These are phyloP conservation scores for Zasmidium citrigriseum DNA, from an alignment of 2,329 filamentous ascomycete species.

Conservation along the genomic window DNA sequence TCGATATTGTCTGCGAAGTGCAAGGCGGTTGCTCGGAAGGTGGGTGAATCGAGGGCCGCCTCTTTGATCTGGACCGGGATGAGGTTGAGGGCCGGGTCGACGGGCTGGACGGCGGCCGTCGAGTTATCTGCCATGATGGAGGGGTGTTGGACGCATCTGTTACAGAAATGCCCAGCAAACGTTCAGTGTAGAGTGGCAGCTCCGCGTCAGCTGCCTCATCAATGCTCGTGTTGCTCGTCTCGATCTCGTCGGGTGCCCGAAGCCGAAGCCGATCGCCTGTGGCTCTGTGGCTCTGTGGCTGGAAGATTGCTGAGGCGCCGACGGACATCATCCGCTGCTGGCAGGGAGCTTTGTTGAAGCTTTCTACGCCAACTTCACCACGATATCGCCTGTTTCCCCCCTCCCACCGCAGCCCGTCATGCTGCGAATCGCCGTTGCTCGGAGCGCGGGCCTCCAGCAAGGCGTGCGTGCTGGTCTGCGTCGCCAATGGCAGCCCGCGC, in stretches of 20 bases:
- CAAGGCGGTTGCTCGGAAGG: conserved; percentile 81
- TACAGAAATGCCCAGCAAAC: too few species aligned
- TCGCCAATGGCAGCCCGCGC: conserved; percentile 18
- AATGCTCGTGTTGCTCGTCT: too few species aligned
- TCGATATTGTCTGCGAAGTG: conserved; percentile 94
- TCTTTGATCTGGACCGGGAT: conserved; percentile 70
- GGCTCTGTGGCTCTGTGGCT: too few species aligned
- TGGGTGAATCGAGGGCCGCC: conserved; percentile 93
- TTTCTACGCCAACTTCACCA: not conserved
- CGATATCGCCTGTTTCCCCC: not conserved
- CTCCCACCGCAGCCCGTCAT: conserved; percentile 16
- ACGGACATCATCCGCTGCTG: not conserved
- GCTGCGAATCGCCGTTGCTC: conserved; percentile 25
- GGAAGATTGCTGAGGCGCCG: not conserved
- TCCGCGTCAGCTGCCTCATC: too few species aligned
- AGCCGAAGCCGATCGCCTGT: too few species aligned
- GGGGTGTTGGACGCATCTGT: not conserved
- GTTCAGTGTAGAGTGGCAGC: too few species aligned
- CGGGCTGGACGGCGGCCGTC: conserved; percentile 4
- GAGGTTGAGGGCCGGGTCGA: conserved; percentile 19
- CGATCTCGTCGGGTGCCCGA: too few species aligned
- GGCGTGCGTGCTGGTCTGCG: conserved; percentile 10
- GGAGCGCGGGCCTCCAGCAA: conserved; percentile 20
- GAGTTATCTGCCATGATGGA: conserved; percentile 15
- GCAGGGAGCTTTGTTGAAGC: not conserved